Evolutionary conservation across 148 eudicot genomes (phyloP), one percentile per base, ranked within the genome.

Genomic region (Mesembryanthemum crystallinum): DNA sequence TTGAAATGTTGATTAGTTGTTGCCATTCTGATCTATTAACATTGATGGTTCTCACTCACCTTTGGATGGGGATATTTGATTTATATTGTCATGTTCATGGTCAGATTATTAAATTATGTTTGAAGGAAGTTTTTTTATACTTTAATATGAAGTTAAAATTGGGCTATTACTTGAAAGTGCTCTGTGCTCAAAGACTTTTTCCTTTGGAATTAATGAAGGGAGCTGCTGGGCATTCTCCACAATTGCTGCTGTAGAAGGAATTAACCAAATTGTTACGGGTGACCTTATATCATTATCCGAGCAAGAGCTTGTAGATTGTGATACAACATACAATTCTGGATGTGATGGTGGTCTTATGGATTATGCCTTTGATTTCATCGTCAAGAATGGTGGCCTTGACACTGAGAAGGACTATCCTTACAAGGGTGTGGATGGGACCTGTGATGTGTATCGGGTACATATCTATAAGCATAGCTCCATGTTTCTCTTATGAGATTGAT

Each of bases 191-290:
- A 72, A 21, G 32, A 17, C 17, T 69, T 37, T 23, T 24, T 13
- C 17, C 66, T 68, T 14, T 66, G 71, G 15, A 35, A 66, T 59
- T 59, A 64, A 28, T 88, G 76, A 75, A 92, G 97, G 97, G 90
- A 90, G 97, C 76, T 92, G 97, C 81, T 92, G 95, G 97, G 97
- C 97, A 0, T 92, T 92, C 85, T 88, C 97, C 25, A 78, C 97
- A 4, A 75, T 90, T 23, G 93, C 68, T 69, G 90, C 90, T 27
- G 93, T 92, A 42, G 97, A 92, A 82, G 95, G 91, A 55, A 81
- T 92, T 45, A 92, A 92, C 80, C 70, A 87, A 80, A 92, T 92
- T 33, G 91, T 78, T 30, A 90, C 92, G 5, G 97, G 97, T 18
- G 84, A 90, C 0, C 63, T 92, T 73, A 61, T 80, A 27, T 30